Percentiles rank a stretch among this genome's conserved stretches.
Evolutionary conservation across 192 early-diverging fungal genomes (phyloP).

Genomic region (Mortierella alpina): DNA sequence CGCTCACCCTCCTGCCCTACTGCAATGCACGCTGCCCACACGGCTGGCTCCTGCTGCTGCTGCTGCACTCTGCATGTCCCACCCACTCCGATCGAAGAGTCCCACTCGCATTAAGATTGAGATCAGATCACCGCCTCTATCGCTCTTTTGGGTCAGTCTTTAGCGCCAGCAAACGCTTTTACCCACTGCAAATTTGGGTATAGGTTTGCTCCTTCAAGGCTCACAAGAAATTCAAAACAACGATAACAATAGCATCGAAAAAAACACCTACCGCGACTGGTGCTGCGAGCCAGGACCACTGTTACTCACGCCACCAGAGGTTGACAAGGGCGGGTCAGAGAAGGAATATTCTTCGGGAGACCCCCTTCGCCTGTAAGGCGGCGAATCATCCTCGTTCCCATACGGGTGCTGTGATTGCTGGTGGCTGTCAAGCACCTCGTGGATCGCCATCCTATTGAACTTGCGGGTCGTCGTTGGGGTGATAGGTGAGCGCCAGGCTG

Average conservation of each 20-base stretch:
- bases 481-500: slow-evolving; percentile 47
- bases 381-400: slow-evolving; percentile 42
- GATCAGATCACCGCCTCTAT: too few species aligned
- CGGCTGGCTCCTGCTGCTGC: too few species aligned
- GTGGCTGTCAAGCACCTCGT: slow-evolving; percentile 40
- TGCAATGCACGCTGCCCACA: too few species aligned
- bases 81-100: too few species aligned
- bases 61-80: too few species aligned
- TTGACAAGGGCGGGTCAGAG: slow-evolving; percentile 42
- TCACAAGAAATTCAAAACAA: neutral
- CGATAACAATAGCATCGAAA: slow-evolving; percentile 7
- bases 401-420: slow-evolving; percentile 29
- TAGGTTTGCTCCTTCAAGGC: neutral
- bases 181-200: too few species aligned
- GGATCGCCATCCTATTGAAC: slow-evolving; percentile 53
- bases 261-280: slow-evolving; percentile 20
- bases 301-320: slow-evolving; percentile 8
- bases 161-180: too few species aligned
- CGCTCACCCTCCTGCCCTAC: too few species aligned
- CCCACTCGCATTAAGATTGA: too few species aligned
- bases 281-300: slow-evolving; percentile 15
- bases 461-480: slow-evolving; percentile 42
- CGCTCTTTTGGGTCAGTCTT: too few species aligned
- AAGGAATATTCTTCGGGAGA: slow-evolving; percentile 45
- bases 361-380: slow-evolving; percentile 41